Conservation (phyloP, 441 rosid species). For the Aquilaria agallochum region DNA sequence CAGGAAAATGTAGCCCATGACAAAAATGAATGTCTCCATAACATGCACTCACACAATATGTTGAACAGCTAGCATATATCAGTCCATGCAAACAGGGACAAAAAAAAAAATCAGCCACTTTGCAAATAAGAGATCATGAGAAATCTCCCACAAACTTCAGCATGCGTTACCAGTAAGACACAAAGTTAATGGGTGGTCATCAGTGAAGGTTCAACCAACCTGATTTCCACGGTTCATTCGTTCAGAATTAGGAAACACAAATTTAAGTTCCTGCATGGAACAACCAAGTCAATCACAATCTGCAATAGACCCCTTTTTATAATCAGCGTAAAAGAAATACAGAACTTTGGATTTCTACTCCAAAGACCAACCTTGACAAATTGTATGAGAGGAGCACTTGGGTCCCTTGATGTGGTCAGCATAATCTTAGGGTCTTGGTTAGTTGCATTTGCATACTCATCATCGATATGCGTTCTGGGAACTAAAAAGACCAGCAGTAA, state of each 20-base stretch:
- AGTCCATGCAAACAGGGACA: too few species aligned
- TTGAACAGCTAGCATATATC: too few species aligned
- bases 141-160: too few species aligned
- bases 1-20: too few species aligned
- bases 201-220: constrained; percentile 28
- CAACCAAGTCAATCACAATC: background rate
- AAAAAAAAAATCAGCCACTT: too few species aligned
- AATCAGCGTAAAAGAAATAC: background rate
- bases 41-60: too few species aligned
- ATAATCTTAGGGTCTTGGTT: constrained; percentile 76
- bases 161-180: too few species aligned
- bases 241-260: constrained; percentile 78
- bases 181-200: too few species aligned
- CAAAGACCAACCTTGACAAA: constrained; percentile 61
- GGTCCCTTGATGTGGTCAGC: constrained; percentile 82
- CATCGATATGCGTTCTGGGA: constrained; percentile 79
- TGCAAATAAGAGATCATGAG: too few species aligned
- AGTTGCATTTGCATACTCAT: constrained; percentile 79
- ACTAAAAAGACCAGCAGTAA: constrained; percentile 29
- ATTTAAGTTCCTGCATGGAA: constrained; percentile 65
- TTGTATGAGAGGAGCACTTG: constrained; percentile 78
- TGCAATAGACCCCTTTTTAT: background rate
- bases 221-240: constrained; percentile 89
- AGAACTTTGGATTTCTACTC: too few species aligned
- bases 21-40: too few species aligned